Conservation (phyloP, 805 yeast genomes). For the Ogataea paraovalis region DNA sequence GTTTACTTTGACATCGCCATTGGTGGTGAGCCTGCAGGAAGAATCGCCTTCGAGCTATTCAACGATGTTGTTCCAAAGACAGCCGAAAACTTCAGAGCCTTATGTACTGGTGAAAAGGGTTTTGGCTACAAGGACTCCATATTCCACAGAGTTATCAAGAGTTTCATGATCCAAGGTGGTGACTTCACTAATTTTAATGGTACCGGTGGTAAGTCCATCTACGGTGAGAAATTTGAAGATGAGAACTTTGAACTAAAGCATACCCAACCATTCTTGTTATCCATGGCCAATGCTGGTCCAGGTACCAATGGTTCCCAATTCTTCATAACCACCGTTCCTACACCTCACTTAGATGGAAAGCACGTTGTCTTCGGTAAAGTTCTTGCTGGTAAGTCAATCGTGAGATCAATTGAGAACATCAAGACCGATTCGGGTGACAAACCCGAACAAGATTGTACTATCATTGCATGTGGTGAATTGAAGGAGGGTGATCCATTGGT, state of each 20-base stretch:
- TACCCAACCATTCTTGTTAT: conserved; percentile 79
- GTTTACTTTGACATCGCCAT: conserved; percentile 78
- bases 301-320: conserved; percentile 95
- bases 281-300: conserved; percentile 98
- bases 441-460: conserved; percentile 67
- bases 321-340: conserved; percentile 86
- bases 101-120: conserved; percentile 89
- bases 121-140: conserved; percentile 73
- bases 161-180: conserved; percentile 94
- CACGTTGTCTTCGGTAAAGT: conserved; percentile 96
- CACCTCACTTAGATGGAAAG: conserved; percentile 93
- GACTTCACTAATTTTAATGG: conserved; percentile 75
- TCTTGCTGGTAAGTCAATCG: conserved; percentile 73
- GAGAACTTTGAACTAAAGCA: conserved; percentile 78
- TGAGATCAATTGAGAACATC: conserved; percentile 70
- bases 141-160: conserved; percentile 90
- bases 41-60: conserved; percentile 71
- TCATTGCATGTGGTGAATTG: conserved; percentile 75
- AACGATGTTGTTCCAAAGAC: conserved; percentile 70
- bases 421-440: conserved; percentile 64
- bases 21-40: conserved; percentile 66
- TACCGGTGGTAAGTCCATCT: conserved; percentile 79
- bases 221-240: conserved; percentile 85
- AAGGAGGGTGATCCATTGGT: conserved; percentile 50
- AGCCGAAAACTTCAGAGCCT: conserved; percentile 82